Evolutionary conservation across 108 stramenopile species (phyloP).

Genomic region (Chaetoceros muelleri): DNA sequence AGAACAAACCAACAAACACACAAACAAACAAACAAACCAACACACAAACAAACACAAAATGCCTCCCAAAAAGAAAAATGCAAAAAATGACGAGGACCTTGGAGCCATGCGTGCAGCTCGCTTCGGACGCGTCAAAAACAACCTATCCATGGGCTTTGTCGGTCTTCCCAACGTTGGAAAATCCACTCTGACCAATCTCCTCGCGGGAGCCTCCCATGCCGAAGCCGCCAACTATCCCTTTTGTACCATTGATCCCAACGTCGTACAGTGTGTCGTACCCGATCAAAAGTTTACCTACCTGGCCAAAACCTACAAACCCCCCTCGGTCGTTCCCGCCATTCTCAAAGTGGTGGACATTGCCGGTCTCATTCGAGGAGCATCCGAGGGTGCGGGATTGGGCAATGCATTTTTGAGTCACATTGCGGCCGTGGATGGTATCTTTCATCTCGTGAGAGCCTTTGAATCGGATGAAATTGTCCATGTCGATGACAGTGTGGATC

Average conservation of each 20-base stretch:
- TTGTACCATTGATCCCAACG: constrained; percentile 99
- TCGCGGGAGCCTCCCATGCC: constrained; percentile 74
- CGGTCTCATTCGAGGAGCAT: constrained; percentile 94
- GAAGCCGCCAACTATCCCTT: constrained; percentile 80
- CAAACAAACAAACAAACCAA: no score
- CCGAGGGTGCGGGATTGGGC: constrained; percentile 97
- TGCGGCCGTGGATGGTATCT: constrained; percentile 96
- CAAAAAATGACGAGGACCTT: constrained; percentile 40
- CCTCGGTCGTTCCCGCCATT: constrained; percentile 82
- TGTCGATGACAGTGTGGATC: constrained; percentile 98
- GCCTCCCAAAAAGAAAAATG: constrained; percentile 82
- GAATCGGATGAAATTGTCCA: constrained; percentile 96
- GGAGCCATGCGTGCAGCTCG: constrained; percentile 78
- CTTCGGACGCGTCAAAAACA: constrained; percentile 86
- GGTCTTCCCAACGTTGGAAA: constrained; percentile 99
- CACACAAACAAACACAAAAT: no score
- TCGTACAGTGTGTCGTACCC: constrained; percentile 90
- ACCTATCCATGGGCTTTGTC: constrained; percentile 59
- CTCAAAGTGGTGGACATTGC: constrained; percentile 98
- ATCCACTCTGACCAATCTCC: constrained; percentile 78
- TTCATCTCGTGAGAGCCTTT: constrained; percentile 95
- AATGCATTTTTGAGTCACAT: constrained; percentile 98
- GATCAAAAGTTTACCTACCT: constrained; percentile 98
- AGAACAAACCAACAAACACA: no score
- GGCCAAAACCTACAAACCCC: constrained; percentile 74